Conservation (phyloP, 768 basidiomycete species). For the Suillus spraguei region DNA sequence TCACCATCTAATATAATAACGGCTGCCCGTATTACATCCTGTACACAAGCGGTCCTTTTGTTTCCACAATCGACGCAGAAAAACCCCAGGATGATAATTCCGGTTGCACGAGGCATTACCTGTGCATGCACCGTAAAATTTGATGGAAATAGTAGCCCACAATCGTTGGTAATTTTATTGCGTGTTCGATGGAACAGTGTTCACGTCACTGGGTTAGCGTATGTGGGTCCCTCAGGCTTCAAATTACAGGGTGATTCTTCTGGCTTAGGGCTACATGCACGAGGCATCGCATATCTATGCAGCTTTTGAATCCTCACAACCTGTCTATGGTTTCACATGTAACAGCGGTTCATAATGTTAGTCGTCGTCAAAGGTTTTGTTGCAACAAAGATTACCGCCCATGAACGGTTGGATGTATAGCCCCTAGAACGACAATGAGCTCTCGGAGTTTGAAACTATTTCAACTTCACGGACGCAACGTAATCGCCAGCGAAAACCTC, state of each 20-base stretch:
- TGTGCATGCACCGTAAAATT: neutral
- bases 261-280: neutral
- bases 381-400: neutral
- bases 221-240: no score
- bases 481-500: slow-evolving; percentile 1
- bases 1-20: neutral
- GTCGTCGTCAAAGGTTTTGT: neutral
- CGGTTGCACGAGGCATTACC: neutral
- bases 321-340: neutral
- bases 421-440: neutral
- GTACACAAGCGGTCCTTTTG: neutral
- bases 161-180: neutral
- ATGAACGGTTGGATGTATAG: neutral
- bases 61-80: neutral
- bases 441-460: slow-evolving; percentile 4
- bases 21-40: neutral
- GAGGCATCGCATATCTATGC: slow-evolving; percentile 3
- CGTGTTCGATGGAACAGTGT: neutral
- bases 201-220: neutral
- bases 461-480: neutral
- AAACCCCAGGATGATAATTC: neutral
- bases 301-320: neutral
- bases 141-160: slow-evolving; percentile 1
- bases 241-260: neutral
- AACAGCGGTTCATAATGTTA: neutral